Evolutionary conservation across 208 protist genomes (phyloP).

Genomic region (Herpetomonas tarakana): DNA sequence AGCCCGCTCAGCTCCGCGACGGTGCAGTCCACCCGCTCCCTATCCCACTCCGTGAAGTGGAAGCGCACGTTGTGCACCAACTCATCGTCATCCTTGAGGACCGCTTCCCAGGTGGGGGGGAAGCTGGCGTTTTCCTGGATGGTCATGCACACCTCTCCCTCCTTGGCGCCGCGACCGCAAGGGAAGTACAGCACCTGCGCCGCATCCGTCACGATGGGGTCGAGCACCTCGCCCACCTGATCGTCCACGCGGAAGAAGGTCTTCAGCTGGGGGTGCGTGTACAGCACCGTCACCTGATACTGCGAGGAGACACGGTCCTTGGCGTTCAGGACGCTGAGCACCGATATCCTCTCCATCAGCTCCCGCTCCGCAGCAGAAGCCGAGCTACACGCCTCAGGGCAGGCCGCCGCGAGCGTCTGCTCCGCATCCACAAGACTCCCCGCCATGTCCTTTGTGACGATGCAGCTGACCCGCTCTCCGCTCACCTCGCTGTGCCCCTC

Average conservation of each 20-base stretch:
- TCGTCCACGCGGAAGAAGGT: neutral
- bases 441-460: neutral
- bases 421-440: neutral
- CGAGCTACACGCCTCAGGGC: too few species aligned
- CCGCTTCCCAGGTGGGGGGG: conserved; percentile 26
- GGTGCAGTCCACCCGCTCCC: conserved; percentile 13
- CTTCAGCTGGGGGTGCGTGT: neutral
- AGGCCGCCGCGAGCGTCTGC: neutral
- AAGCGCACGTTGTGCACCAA: conserved; percentile 40
- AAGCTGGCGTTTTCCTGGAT: conserved; percentile 16
- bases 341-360: neutral
- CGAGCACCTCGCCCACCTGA: neutral
- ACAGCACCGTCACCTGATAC: neutral
- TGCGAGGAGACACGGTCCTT: neutral
- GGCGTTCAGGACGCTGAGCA: neutral
- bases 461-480: neutral
- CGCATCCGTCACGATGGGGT: conserved; percentile 17
- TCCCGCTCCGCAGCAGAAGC: neutral
- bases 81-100: conserved; percentile 27
- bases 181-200: conserved; percentile 32
- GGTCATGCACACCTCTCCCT: neutral
- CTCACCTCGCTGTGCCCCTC: neutral
- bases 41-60: conserved; percentile 46
- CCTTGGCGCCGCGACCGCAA: conserved; percentile 7
- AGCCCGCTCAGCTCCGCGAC: conserved; percentile 20